Evolutionary conservation across 108 stramenopile genomes (phyloP), one percentile per base, ranked within the genome.

Genomic region (Nitzschia putrida): DNA sequence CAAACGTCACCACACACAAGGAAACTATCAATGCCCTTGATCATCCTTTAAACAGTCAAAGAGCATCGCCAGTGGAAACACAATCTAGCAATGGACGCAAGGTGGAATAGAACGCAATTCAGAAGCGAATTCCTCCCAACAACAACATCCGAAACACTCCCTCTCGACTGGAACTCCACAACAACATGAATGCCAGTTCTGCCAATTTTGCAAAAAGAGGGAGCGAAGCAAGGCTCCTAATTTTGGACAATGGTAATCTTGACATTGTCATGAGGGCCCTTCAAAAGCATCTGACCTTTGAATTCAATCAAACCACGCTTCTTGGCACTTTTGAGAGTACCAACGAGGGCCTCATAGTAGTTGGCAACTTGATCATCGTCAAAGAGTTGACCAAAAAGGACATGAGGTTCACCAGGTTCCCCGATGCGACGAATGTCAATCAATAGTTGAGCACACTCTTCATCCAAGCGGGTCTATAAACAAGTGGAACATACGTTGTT

Each of bases 271-370:
- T 88, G 88, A 56, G 85, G 78, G 23, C 93, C 93, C 60, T 94
- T 94, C 29, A 94, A 63, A 6, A 94, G 75, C 78, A 94, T 87
- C 66, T 90, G 89, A 16, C 93, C 93, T 57, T 90, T 75, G 74
- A 90, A 91, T 42, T 86, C 76, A 26, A 94, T 87, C 22, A 90
- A 45, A 16, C 89, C 89, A 29, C 88, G 87, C 64, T 84, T 88
- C 71, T 88, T 91, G 61, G 93, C 93, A 51, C 79, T 78, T 57
- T 88, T 88, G 41, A 94, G 79, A n/a, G 93, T 94, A 4, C 93
- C 93, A 23, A 94, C 87, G 34, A 94, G 70, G 12, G 93, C 90
- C 64, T 91, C 90, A 44, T 92, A 94, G 67, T 85, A 91, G 50
- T 94, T 83, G 44, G 86, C 75, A 12, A 88, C 89, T 40, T 87